Conservation (phyloP, 2,329 filamentous ascomycete species). For the Aspergillus texensis region DNA sequence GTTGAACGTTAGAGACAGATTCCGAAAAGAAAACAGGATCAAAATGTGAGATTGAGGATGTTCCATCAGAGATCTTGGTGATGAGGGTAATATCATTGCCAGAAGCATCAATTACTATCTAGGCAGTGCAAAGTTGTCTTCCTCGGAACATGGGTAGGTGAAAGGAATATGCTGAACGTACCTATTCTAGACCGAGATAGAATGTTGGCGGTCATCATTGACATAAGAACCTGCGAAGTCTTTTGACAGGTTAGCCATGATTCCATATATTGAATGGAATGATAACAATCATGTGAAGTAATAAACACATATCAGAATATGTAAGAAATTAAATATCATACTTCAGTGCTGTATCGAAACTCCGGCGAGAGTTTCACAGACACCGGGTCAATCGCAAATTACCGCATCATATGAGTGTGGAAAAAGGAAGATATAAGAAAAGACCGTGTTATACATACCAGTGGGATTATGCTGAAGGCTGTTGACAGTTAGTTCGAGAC, state of each 20-base stretch:
- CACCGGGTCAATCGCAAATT: slow-evolving; percentile 98
- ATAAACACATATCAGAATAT: slow-evolving; percentile 78
- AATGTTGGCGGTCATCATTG: not conserved
- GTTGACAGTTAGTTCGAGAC: not conserved
- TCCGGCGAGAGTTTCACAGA: slow-evolving; percentile 89
- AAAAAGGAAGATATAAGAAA: slow-evolving; percentile 13
- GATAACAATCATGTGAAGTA: slow-evolving; percentile 7
- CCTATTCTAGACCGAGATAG: slow-evolving; percentile 11
- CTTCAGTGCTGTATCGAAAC: slow-evolving; percentile 72
- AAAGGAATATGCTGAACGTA: slow-evolving; percentile 26
- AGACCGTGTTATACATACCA: slow-evolving; percentile 26
- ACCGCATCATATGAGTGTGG: slow-evolving; percentile 73
- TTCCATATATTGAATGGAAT: not conserved
- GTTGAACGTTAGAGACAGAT: slow-evolving; percentile 25
- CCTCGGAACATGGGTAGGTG: slow-evolving; percentile 54
- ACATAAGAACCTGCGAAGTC: slow-evolving; percentile 17
- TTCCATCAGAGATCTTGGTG: slow-evolving; percentile 71
- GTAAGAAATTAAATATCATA: slow-evolving; percentile 96
- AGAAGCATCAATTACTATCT: slow-evolving; percentile 69
- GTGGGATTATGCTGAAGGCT: not conserved
- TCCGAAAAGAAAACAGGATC: slow-evolving; percentile 19
- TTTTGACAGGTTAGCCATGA: slow-evolving; percentile 29
- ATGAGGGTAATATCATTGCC: slow-evolving; percentile 60
- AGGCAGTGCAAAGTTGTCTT: slow-evolving; percentile 65
- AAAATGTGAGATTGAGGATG: slow-evolving; percentile 14